These are phyloP conservation scores for Stachybotrys chartarum DNA, from an alignment of 2,329 filamentous ascomycete genomes.

Conservation along the genomic window DNA sequence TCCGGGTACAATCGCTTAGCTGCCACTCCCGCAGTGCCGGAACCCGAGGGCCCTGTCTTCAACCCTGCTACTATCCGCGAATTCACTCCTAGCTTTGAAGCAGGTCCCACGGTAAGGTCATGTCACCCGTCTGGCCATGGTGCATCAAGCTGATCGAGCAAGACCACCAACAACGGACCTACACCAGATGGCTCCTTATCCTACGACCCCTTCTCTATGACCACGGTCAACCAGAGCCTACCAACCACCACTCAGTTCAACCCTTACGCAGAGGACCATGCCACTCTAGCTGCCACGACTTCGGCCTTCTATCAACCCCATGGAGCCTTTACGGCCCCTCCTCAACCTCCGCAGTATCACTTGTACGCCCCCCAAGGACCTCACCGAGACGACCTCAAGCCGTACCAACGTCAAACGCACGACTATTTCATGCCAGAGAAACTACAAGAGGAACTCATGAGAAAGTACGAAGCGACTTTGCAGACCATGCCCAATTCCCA, in stretches of 20 bases:
- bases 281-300: constrained; percentile 46
- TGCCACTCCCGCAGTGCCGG: constrained; percentile 30
- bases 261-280: constrained; percentile 71
- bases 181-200: constrained; percentile 32
- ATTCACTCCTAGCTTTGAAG: constrained; percentile 52
- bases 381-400: constrained; percentile 71
- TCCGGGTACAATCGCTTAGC: constrained; percentile 12
- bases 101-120: constrained; percentile 38
- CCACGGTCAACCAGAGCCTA: constrained; percentile 43
- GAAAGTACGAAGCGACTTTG: constrained; percentile 76
- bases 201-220: constrained; percentile 60
- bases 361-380: constrained; percentile 83
- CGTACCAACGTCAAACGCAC: constrained; percentile 79
- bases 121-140: neutral
- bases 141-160: constrained; percentile 1
- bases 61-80: constrained; percentile 52
- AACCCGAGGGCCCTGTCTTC: constrained; percentile 38
- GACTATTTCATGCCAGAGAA: constrained; percentile 90
- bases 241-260: constrained; percentile 49
- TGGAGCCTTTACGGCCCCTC: constrained; percentile 39
- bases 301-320: constrained; percentile 62
- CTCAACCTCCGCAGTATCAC: constrained; percentile 78
- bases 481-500: constrained; percentile 76
- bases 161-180: constrained; percentile 39
- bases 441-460: constrained; percentile 79